Conservation (phyloP, 768 basidiomycete species). For the Naganishia onofrii region DNA sequence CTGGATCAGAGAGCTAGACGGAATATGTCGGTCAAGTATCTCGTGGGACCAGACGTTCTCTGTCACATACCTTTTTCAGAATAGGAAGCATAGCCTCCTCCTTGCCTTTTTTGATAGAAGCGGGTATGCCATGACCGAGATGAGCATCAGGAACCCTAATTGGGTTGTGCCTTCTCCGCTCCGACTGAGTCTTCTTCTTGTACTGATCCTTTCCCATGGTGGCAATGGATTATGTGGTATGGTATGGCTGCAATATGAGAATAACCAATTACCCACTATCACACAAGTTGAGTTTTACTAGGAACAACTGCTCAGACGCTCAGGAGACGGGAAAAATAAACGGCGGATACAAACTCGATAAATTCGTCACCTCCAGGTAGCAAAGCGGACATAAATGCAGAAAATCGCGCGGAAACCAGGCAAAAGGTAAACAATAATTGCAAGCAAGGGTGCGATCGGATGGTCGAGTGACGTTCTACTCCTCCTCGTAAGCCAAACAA, state of each 20-base stretch:
- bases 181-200: constrained; percentile 67
- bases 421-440: not conserved
- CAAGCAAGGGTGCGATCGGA: not conserved
- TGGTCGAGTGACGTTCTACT: constrained; percentile 7
- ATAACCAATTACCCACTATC: too few species aligned
- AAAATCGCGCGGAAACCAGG: not conserved
- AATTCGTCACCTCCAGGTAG: not conserved
- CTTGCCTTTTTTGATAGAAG: constrained; percentile 62
- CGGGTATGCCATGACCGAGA: constrained; percentile 74
- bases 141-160: constrained; percentile 89
- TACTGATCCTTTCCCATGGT: constrained; percentile 86
- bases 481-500: too few species aligned
- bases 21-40: not conserved
- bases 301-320: not conserved
- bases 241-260: too few species aligned
- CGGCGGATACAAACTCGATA: not conserved
- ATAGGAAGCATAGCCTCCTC: constrained; percentile 78
- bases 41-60: not conserved
- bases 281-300: too few species aligned
- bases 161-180: constrained; percentile 83
- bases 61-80: constrained; percentile 70
- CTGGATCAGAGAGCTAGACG: constrained; percentile 53
- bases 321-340: not conserved
- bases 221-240: constrained; percentile 35
- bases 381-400: not conserved